These are phyloP conservation scores for Trapa incisa DNA, from an alignment of 345 rosid genomes.

Conservation along the genomic window DNA sequence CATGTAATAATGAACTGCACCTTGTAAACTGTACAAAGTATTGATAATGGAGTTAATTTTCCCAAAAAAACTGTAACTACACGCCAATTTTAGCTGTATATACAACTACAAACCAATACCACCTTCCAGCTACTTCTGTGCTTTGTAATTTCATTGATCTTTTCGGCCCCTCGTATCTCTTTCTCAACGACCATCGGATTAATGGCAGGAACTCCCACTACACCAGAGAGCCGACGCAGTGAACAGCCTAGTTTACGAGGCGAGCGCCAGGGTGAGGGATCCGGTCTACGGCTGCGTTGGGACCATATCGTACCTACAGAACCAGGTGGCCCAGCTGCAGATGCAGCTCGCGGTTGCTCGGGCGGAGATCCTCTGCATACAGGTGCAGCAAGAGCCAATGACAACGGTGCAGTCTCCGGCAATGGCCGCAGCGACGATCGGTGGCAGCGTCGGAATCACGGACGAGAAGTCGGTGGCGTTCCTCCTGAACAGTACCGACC, in stretches of 20 bases:
- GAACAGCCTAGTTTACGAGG: constrained; percentile 23
- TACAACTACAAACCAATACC: too few relatives aligned
- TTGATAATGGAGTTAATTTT: too few relatives aligned
- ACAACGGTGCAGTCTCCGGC: constrained; percentile 1
- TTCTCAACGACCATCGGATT: not conserved
- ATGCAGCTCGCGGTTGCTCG: constrained; percentile 22
- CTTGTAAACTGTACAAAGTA: too few relatives aligned
- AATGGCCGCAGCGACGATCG: not conserved
- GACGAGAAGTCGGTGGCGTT: constrained; percentile 8
- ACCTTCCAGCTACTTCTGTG: too few relatives aligned
- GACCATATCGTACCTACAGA: constrained; percentile 17
- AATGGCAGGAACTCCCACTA: constrained; percentile 11
- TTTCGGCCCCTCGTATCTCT: too few relatives aligned
- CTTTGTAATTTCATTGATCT: not conserved
- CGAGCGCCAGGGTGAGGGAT: constrained; percentile 16
- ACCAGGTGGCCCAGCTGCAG: constrained; percentile 20
- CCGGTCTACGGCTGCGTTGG: constrained; percentile 21
- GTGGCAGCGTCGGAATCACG: not conserved
- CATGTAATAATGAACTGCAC: too few relatives aligned
- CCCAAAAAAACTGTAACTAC: too few relatives aligned
- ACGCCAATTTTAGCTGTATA: too few relatives aligned
- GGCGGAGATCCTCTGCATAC: constrained; percentile 21
- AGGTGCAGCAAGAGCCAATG: constrained; percentile 16
- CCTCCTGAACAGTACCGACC: constrained; percentile 7
- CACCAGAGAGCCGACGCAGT: constrained; percentile 17